These are phyloP conservation scores for Ustilago loliicola DNA, from an alignment of 1,284 basidiomycete species.

Conservation along the genomic window DNA sequence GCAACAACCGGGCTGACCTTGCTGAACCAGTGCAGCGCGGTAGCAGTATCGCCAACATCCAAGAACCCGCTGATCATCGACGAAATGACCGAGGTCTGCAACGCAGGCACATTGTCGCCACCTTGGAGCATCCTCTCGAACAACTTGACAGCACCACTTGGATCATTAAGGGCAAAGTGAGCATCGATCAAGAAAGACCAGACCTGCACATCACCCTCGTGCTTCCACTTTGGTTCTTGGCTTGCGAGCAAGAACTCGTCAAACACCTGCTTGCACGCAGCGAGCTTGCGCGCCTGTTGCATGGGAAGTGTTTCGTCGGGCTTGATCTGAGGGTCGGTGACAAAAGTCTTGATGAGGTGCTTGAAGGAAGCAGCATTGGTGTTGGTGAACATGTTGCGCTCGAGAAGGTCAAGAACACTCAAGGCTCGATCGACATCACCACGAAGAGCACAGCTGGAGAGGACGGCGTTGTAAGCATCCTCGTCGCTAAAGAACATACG, in stretches of 20 bases:
- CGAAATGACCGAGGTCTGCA: slow-evolving; percentile 75
- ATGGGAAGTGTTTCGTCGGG: slow-evolving; percentile 72
- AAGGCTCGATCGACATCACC: slow-evolving; percentile 78
- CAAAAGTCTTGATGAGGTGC: slow-evolving; percentile 75
- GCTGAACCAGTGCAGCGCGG: slow-evolving; percentile 58
- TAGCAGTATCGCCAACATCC: slow-evolving; percentile 39
- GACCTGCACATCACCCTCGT: slow-evolving; percentile 72
- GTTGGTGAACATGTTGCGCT: slow-evolving; percentile 73
- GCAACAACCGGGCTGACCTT: slow-evolving; percentile 32
- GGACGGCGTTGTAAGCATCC: slow-evolving; percentile 75
- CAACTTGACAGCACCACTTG: slow-evolving; percentile 78
- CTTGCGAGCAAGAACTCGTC: slow-evolving; percentile 75
- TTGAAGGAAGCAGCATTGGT: slow-evolving; percentile 75
- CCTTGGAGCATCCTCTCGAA: slow-evolving; percentile 79
- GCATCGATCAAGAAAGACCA: slow-evolving; percentile 83
- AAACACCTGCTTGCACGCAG: slow-evolving; percentile 79
- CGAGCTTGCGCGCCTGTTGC: slow-evolving; percentile 74
- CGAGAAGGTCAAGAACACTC: slow-evolving; percentile 79
- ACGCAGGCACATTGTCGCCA: slow-evolving; percentile 73
- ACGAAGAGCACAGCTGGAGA: slow-evolving; percentile 78
- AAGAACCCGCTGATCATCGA: slow-evolving; percentile 74
- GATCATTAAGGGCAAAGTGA: slow-evolving; percentile 79
- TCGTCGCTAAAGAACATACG: slow-evolving; percentile 70
- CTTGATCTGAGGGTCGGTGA: slow-evolving; percentile 41
- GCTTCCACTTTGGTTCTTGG: slow-evolving; percentile 51